phyloP scores from a whole-genome alignment of 2,329 filamentous ascomycete genomes.

The Xylaria sp. region DNA sequence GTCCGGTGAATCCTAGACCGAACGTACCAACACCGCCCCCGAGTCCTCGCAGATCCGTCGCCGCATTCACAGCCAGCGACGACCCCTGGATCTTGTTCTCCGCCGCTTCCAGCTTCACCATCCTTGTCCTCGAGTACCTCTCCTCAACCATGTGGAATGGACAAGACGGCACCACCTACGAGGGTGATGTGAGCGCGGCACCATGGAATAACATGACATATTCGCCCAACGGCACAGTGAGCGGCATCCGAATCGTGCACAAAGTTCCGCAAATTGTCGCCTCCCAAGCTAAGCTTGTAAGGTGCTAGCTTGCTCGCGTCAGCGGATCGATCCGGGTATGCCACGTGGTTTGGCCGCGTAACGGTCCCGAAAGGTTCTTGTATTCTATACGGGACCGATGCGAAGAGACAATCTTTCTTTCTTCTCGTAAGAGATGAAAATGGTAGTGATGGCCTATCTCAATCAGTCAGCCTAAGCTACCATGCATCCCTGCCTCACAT shows the following conservation, averaged over 20 bases:
- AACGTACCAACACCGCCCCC: constrained; percentile 46
- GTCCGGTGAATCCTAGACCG: constrained; percentile 41
- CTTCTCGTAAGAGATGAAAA: background rate
- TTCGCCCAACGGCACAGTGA: background rate
- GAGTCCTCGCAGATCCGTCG: constrained; percentile 39
- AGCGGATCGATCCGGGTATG: background rate
- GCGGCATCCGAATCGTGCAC: background rate
- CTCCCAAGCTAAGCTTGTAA: background rate
- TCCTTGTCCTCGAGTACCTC: constrained; percentile 9
- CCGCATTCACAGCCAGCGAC: background rate
- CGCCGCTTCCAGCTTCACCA: background rate
- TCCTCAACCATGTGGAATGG: background rate
- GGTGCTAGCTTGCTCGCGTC: background rate
- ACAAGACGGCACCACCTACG: background rate
- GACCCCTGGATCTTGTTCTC: background rate
- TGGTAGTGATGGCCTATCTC: background rate
- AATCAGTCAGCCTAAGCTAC: background rate
- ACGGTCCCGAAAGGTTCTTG: background rate
- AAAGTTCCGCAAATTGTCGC: background rate
- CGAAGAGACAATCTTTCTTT: background rate
- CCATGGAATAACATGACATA: background rate
- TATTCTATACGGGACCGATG: background rate
- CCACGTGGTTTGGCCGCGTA: background rate
- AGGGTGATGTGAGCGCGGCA: background rate
- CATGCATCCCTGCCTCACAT: background rate